phyloP scores from a whole-genome alignment of 31 red algal species.

The Odonthalia washingtoniensis region DNA sequence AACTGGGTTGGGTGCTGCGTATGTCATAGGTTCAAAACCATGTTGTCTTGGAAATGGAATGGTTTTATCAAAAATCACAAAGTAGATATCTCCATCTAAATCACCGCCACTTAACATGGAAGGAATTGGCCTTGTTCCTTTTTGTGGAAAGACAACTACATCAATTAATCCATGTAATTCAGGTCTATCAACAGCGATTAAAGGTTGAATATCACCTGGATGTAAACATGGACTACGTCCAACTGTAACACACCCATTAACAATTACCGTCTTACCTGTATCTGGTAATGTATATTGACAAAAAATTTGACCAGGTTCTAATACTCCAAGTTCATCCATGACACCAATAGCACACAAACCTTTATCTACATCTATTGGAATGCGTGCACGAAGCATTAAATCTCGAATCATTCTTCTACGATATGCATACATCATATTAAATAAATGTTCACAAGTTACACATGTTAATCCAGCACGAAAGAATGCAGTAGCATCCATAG shows the following conservation, averaged over 20 bases:
- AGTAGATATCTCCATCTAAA: conserved; percentile 49
- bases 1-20: conserved; percentile 14
- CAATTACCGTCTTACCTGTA: conserved; percentile 9
- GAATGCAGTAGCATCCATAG: conserved; percentile 21
- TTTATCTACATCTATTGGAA: conserved; percentile 41
- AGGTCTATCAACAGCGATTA: conserved; percentile 32
- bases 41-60: conserved; percentile 27
- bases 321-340: conserved; percentile 54
- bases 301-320: conserved; percentile 44
- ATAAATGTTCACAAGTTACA: conserved; percentile 46
- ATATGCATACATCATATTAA: conserved; percentile 50
- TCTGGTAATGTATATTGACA: conserved; percentile 40
- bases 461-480: conserved; percentile 55
- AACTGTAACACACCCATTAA: conserved; percentile 29
- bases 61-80: conserved; percentile 49
- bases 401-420: conserved; percentile 38
- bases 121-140: conserved; percentile 43
- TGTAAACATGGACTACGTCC: conserved; percentile 48
- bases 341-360: conserved; percentile 56
- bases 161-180: conserved; percentile 40
- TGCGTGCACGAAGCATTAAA: conserved; percentile 32
- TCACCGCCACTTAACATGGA: conserved; percentile 59
- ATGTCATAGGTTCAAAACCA: conserved; percentile 32
- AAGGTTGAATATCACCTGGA: conserved; percentile 55
- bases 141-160: conserved; percentile 54